Percentiles rank a stretch among this genome's conserved stretches.
Evolutionary conservation across 805 yeast species (phyloP).

Genomic region (Peterozyma xylosa): DNA sequence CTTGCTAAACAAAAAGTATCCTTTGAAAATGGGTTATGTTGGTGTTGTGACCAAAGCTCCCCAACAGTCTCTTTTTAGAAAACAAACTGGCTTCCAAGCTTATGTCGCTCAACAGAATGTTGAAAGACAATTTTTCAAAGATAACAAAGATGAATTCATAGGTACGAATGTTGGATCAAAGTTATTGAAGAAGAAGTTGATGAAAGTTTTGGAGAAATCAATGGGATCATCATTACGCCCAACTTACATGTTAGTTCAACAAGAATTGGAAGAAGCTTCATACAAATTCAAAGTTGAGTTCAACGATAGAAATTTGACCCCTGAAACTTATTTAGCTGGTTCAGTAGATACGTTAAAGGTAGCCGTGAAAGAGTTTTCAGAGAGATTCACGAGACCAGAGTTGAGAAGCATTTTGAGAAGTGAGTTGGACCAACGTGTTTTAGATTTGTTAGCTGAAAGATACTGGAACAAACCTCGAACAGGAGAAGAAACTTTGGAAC

Average conservation of each 20-base stretch:
- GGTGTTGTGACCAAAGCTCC: slow-evolving; percentile 94
- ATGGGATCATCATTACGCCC: slow-evolving; percentile 89
- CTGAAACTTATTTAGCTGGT: slow-evolving; percentile 89
- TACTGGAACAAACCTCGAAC: slow-evolving; percentile 76
- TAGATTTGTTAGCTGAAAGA: slow-evolving; percentile 80
- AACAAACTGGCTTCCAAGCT: slow-evolving; percentile 52
- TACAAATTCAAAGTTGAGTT: slow-evolving; percentile 94
- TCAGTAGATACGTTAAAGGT: slow-evolving; percentile 82
- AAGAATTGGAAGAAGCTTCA: slow-evolving; percentile 87
- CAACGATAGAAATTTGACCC: slow-evolving; percentile 89
- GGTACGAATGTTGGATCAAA: slow-evolving; percentile 74
- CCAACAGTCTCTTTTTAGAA: slow-evolving; percentile 38
- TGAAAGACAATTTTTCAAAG: slow-evolving; percentile 57
- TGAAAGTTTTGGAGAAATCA: slow-evolving; percentile 79
- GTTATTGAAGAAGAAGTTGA: slow-evolving; percentile 68
- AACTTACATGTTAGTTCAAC: slow-evolving; percentile 76
- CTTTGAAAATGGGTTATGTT: slow-evolving; percentile 92
- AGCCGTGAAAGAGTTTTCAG: slow-evolving; percentile 80
- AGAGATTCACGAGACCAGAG: slow-evolving; percentile 75
- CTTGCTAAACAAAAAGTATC: slow-evolving; percentile 74
- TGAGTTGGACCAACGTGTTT: slow-evolving; percentile 81
- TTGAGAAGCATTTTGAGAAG: slow-evolving; percentile 70
- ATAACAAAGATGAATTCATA: slow-evolving; percentile 47
- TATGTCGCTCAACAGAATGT: slow-evolving; percentile 61
- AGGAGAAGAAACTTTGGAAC: slow-evolving; percentile 28